phyloP scores from a whole-genome alignment of 495 filamentous ascomycete species.

The Talaromyces thailandensis region DNA sequence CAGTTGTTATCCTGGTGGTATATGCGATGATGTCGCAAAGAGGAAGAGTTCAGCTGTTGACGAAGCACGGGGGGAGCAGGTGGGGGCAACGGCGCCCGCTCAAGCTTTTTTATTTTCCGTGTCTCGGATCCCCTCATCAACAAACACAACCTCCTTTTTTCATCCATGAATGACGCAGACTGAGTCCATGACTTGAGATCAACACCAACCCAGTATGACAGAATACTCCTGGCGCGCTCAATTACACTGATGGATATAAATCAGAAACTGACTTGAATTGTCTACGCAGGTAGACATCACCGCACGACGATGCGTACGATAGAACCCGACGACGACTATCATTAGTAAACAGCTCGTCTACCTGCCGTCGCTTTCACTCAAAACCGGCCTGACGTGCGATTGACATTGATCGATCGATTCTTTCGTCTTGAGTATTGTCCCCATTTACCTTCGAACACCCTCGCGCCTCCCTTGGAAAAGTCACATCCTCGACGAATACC shows the following conservation, averaged over 20 bases:
- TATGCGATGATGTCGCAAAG: neutral
- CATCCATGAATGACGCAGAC: neutral
- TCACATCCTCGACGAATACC: neutral
- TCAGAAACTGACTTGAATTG: neutral
- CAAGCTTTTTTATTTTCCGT: neutral
- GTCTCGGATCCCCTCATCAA: neutral
- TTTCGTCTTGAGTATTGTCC: too few species aligned
- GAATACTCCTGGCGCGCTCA: neutral
- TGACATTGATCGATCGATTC: too few species aligned
- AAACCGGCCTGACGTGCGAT: too few species aligned
- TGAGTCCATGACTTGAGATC: neutral
- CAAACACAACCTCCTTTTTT: neutral
- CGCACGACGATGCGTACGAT: neutral
- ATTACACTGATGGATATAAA: neutral
- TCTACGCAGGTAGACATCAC: neutral
- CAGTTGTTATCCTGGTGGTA: neutral
- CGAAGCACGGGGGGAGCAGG: neutral
- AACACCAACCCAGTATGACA: neutral
- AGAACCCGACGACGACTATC: neutral
- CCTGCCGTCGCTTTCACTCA: too few species aligned
- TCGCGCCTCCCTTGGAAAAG: neutral
- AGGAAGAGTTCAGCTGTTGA: neutral
- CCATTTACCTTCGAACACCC: neutral
- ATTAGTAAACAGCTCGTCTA: neutral
- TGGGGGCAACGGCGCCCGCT: neutral